Conservation (phyloP, 2,329 filamentous ascomycete species). For the Thielaviopsis ethacetica region DNA sequence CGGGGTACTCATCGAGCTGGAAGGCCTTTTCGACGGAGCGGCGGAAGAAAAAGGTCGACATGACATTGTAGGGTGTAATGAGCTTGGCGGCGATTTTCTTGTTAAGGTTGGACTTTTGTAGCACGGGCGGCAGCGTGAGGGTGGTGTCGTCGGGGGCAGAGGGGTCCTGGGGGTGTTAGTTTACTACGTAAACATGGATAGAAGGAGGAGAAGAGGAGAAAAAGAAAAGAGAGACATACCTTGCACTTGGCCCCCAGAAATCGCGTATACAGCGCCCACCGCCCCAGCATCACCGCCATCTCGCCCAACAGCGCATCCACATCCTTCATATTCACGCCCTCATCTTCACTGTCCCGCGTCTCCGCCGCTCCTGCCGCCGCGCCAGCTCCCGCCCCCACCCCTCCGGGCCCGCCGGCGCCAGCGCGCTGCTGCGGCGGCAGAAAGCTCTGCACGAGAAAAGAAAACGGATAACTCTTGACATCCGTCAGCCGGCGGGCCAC, state of each 20-base stretch:
- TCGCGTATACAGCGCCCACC: conserved; percentile 82
- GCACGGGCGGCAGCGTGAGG: conserved; percentile 53
- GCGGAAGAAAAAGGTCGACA: conserved; percentile 94
- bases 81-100: conserved; percentile 64
- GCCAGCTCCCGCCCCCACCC: conserved; percentile 38
- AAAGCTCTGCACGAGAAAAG: conserved; percentile 91
- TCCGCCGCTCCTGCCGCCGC: no score
- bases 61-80: conserved; percentile 66
- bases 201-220: background rate
- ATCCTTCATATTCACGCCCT: conserved; percentile 92
- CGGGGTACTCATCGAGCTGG: conserved; percentile 79
- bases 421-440: conserved; percentile 50
- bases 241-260: conserved; percentile 79
- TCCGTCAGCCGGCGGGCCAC: conserved; percentile 81
- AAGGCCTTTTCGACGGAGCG: conserved; percentile 95
- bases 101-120: conserved; percentile 63
- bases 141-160: conserved; percentile 34
- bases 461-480: conserved; percentile 95
- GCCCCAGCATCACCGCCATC: conserved; percentile 77
- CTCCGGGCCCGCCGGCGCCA: conserved; percentile 37
- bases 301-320: conserved; percentile 77
- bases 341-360: conserved; percentile 60
- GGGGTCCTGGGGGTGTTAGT: conserved; percentile 26
- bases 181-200: conserved; percentile 9
- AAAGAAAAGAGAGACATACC: conserved; percentile 30